These are phyloP conservation scores for Termitomyces heimii DNA, from an alignment of 768 basidiomycete genomes.

Conservation along the genomic window DNA sequence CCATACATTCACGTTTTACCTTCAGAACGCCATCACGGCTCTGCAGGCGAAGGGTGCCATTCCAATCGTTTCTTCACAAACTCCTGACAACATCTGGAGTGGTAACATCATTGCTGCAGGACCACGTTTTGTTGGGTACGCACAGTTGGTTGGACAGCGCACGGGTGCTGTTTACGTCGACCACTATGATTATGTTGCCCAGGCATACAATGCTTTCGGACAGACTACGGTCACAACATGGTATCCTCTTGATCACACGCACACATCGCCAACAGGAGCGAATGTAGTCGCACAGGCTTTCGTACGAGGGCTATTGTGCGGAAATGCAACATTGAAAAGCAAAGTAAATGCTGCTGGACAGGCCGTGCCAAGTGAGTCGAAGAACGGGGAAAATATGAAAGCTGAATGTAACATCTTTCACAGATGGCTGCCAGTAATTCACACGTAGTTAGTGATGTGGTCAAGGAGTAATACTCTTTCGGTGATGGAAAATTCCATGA, in stretches of 20 bases:
- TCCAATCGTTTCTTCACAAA: constrained; percentile 41
- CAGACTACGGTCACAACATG: constrained; percentile 30
- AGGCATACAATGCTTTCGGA: constrained; percentile 34
- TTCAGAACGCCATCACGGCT: constrained; percentile 35
- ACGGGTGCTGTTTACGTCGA: constrained; percentile 36
- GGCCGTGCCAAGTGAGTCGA: not conserved
- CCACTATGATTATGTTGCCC: constrained; percentile 40
- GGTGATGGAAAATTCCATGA: not conserved
- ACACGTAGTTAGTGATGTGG: too few species aligned
- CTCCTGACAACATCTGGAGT: constrained; percentile 40
- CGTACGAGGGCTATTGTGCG: constrained; percentile 38
- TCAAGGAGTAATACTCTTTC: not conserved
- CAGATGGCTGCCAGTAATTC: not conserved
- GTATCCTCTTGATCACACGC: constrained; percentile 42
- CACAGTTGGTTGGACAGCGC: constrained; percentile 28
- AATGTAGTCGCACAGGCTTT: constrained; percentile 43
- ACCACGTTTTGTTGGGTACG: constrained; percentile 40
- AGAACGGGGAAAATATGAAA: not conserved
- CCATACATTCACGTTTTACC: constrained; percentile 41
- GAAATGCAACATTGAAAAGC: constrained; percentile 24
- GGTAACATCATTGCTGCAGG: constrained; percentile 27
- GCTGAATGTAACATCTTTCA: not conserved
- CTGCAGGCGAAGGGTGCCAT: constrained; percentile 41
- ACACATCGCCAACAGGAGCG: constrained; percentile 38
- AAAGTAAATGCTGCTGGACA: constrained; percentile 1